Evolutionary conservation across 2,329 filamentous ascomycete species (phyloP), one percentile per base, ranked within the genome.

Genomic region (Nemania sp.): DNA sequence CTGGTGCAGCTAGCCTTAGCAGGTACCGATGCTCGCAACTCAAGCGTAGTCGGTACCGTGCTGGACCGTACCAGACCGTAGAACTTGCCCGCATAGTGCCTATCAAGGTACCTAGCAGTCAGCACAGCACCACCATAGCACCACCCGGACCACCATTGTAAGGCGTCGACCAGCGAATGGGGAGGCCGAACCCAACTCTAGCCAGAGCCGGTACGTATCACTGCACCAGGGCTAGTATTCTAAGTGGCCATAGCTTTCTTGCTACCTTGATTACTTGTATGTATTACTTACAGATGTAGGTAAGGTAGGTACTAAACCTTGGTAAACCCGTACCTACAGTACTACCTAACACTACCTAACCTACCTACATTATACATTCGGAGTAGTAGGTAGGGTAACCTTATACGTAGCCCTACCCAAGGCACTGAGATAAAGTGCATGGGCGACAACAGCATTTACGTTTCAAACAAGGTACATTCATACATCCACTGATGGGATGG

Each of bases 131-230:
- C 49, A 67, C 52, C 45, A 54, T 47, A 64, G 27, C 62, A 64
- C 62, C 62, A 59, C 55, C 53, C 13, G 45, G 24, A 29, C 29
- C 60, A 53, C 65, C 60, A 62, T 58, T 13, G 38, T 52, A 52
- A 49, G 54, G 54, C 52, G 26, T 32, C 27, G 7, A 18, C 49
- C 38, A 53, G 54, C 68, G 43, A 70, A 70, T 70, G 54, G 62
- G 58, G 59, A 68, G 20, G 32, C 65, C 51, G 54, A 70, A 52
- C 68, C 68, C 35, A 45, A 64, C 61, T 61, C 58, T 54, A 35
- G 22, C 35, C 49, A 55, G 61, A 53, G 51, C n/a, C 51, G 62
- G 67, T 63, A 62, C 41, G 41, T 63, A 62, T 62, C 58, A 59
- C 53, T 60, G 54, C 60, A 61, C 66, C 43, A 56, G 51, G 51